phyloP scores from a whole-genome alignment of 208 protist genomes.

The Crithidia brevicula region DNA sequence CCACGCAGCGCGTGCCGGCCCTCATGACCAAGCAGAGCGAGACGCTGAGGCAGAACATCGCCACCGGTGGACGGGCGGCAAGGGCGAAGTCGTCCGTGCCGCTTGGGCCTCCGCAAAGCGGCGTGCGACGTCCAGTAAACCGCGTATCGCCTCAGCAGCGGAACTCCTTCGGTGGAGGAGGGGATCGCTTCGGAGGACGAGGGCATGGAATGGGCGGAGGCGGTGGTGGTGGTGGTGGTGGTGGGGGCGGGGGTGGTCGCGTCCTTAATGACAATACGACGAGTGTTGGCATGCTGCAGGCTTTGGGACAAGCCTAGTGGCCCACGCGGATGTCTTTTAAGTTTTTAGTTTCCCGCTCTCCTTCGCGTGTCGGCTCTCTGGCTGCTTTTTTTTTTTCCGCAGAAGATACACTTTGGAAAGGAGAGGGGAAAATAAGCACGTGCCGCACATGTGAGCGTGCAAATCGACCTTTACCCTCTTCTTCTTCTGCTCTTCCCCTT shows the following conservation, averaged over 20 bases:
- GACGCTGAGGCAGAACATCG: slow-evolving; percentile 52
- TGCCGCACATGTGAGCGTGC: too few relatives aligned
- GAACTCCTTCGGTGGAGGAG: slow-evolving; percentile 19
- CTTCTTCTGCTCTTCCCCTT: too few relatives aligned
- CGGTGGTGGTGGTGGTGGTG: slow-evolving; percentile 40
- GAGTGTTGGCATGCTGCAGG: slow-evolving; percentile 88
- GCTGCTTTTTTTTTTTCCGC: neutral
- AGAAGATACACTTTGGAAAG: too few relatives aligned
- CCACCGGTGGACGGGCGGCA: slow-evolving; percentile 44
- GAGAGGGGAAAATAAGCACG: too few relatives aligned
- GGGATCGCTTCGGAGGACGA: slow-evolving; percentile 40
- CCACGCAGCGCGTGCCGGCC: slow-evolving; percentile 43
- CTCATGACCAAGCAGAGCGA: slow-evolving; percentile 68
- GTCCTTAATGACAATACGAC: slow-evolving; percentile 86
- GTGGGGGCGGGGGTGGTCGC: too few relatives aligned
- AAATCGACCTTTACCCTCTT: too few relatives aligned
- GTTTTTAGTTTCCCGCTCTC: too few relatives aligned
- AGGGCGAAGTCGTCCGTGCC: slow-evolving; percentile 17
- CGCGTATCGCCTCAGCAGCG: slow-evolving; percentile 8
- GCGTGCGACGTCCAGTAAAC: neutral
- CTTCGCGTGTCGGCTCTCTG: too few relatives aligned
- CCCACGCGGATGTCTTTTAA: too few relatives aligned
- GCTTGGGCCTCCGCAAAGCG: neutral
- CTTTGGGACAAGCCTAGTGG: slow-evolving; percentile 77
- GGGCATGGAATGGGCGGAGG: slow-evolving; percentile 32